Percentiles rank a stretch among this genome's conserved stretches.
These are phyloP conservation scores for Penicillium sp. DNA, from an alignment of 2,329 filamentous ascomycete species.

Conservation along the genomic window DNA sequence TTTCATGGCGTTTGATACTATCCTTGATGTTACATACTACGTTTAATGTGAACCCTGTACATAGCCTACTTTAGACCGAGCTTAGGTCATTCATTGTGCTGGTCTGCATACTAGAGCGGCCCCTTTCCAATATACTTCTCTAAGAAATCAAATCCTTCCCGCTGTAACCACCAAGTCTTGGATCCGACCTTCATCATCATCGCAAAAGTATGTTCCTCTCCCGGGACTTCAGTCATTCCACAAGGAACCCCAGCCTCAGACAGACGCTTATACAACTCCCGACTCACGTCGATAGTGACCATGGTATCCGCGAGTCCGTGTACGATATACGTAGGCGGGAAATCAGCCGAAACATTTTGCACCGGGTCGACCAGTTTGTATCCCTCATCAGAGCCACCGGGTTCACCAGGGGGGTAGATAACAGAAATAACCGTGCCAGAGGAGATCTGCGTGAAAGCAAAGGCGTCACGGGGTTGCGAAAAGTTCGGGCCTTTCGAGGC, in stretches of 20 bases:
- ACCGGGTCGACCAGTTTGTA: slow-evolving; percentile 33
- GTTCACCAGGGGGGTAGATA: slow-evolving; percentile 27
- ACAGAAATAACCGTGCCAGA: slow-evolving; percentile 39
- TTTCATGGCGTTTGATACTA: not conserved
- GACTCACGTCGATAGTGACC: slow-evolving; percentile 41
- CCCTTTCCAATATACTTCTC: slow-evolving; percentile 29
- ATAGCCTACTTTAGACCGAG: not conserved
- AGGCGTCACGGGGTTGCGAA: slow-evolving; percentile 39
- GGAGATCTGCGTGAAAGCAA: slow-evolving; percentile 45
- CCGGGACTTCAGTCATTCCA: slow-evolving; percentile 40
- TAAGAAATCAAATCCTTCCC: slow-evolving; percentile 45
- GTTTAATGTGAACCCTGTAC: not conserved
- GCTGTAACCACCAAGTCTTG: slow-evolving; percentile 35
- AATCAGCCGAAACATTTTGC: slow-evolving; percentile 29
- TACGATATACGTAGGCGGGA: slow-evolving; percentile 46
- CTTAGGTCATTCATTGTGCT: not conserved
- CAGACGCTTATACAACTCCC: slow-evolving; percentile 28
- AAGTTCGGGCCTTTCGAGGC: slow-evolving; percentile 36
- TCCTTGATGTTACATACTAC: not conserved
- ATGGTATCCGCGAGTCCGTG: slow-evolving; percentile 43
- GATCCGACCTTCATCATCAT: slow-evolving; percentile 44
- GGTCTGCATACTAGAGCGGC: not conserved
- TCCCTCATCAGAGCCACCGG: slow-evolving; percentile 15
- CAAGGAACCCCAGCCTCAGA: slow-evolving; percentile 32
- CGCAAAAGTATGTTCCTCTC: slow-evolving; percentile 48